Base-by-base conservation (phyloP, 345 rosid genomes). In the Streptanthus diversifolius region DNA sequence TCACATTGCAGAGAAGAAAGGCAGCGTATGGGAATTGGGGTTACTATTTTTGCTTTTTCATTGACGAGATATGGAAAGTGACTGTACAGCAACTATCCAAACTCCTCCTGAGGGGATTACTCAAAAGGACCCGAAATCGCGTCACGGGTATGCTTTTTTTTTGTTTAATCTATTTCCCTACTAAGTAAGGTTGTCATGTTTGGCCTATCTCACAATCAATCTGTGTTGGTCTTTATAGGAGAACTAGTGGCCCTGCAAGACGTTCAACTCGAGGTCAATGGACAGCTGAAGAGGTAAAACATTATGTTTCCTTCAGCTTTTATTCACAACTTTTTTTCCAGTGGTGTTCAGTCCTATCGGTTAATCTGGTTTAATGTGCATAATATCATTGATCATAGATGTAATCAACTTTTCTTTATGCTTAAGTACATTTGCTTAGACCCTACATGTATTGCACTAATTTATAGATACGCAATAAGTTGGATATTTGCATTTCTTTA, bases 191-290 rank as follows among this genome's bases (percentile, higher is more conserved):
- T 39, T 61, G 18, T 17, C 49, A 45, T 54, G 52, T 39, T 73
- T 39, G 59, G 11, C 32, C 17, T 12, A 25, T 66, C 43, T 9
- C 27, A 27, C 56, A n/a, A 17, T 59, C 30, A 15, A 21, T 79
- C 15, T 27, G 18, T 66, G 29, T 49, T 11, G 5, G 30, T 10
- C 24, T 80, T 71, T 81, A 32, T 76, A 95, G 99, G 86, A 88
- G 98, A 80, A 91, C 96, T 17, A 90, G 86, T 82, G 99, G 99
- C 77, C 99, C 99, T 33, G 81, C 97, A 56, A 87, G 98, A 74
- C 97, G 99, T 72, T 95, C 99, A 24, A 90, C 98, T 33, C 93
- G 89, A 78, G 99, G 99, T 59, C 98, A 91, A 70, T 95, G 99
- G 99, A 95, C 98, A 62, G 83, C 99, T 45, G 99, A 95, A 73